These are phyloP conservation scores for Penicillium salamii DNA, from an alignment of 495 filamentous ascomycete genomes.

Conservation along the genomic window DNA sequence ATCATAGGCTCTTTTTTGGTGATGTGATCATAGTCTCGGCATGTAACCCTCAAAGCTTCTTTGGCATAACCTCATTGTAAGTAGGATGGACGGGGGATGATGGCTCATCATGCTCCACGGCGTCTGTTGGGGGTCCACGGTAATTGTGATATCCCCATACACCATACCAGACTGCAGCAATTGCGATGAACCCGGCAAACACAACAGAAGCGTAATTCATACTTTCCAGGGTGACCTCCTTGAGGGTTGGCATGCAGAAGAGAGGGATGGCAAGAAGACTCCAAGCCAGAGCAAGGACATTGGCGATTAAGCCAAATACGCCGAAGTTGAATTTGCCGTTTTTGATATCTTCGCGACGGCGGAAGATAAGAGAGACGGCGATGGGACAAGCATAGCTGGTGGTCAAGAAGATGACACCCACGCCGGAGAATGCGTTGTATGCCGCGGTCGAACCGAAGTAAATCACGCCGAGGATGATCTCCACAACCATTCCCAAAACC, in stretches of 20 bases:
- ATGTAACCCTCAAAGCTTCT: no score
- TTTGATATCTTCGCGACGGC: constrained; percentile 48
- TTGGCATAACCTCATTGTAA: constrained; percentile 8
- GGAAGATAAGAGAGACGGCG: constrained; percentile 48
- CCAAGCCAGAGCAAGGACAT: constrained; percentile 55
- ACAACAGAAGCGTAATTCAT: constrained; percentile 59
- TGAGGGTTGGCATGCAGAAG: constrained; percentile 43
- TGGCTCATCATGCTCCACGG: constrained; percentile 15
- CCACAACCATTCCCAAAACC: constrained; percentile 46
- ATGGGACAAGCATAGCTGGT: constrained; percentile 54
- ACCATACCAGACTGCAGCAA: constrained; percentile 58
- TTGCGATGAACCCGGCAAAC: constrained; percentile 53
- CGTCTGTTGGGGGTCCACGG: constrained; percentile 27
- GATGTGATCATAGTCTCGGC: no score
- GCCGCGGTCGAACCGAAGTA: constrained; percentile 56
- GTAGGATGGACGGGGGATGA: constrained; percentile 8
- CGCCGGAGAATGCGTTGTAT: constrained; percentile 59
- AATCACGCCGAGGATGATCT: constrained; percentile 52
- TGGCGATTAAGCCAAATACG: constrained; percentile 51
- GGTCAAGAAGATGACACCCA: constrained; percentile 57
- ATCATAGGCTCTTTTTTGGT: no score
- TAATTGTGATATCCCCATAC: constrained; percentile 51
- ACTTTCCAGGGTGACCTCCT: constrained; percentile 30
- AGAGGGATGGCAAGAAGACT: constrained; percentile 55
- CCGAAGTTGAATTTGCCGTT: constrained; percentile 57